A percentile compares a stretch with the other conserved stretches of the same genome.
These are phyloP conservation scores for Metarhizium rileyi DNA, from an alignment of 2,329 filamentous ascomycete genomes.

Conservation along the genomic window DNA sequence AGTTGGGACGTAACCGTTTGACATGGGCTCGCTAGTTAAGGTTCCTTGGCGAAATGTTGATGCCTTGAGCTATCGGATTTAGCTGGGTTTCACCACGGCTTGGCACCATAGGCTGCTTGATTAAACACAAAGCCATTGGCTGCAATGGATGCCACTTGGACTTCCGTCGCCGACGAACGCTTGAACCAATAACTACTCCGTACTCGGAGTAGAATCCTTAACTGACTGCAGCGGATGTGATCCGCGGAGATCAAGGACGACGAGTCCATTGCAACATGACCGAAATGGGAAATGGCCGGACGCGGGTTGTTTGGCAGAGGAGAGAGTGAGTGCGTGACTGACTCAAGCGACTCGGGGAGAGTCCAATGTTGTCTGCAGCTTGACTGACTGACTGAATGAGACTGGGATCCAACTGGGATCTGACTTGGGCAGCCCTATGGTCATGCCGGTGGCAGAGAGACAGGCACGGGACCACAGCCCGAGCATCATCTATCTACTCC, in stretches of 20 bases:
- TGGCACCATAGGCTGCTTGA: slow-evolving; percentile 19
- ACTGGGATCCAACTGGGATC: too few species aligned
- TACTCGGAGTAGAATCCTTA: not conserved
- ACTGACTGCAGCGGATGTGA: not conserved
- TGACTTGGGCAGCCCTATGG: too few species aligned
- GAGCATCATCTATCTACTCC: too few species aligned
- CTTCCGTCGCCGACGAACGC: not conserved
- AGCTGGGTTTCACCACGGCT: not conserved
- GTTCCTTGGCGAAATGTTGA: slow-evolving; percentile 13
- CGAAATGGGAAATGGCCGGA: slow-evolving; percentile 7
- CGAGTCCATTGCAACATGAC: not conserved
- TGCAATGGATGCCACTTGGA: not conserved
- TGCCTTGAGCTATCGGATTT: slow-evolving; percentile 16
- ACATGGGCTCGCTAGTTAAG: not conserved
- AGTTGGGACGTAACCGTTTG: not conserved
- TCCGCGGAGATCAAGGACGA: not conserved
- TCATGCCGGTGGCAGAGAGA: too few species aligned
- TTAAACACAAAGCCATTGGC: slow-evolving; percentile 17
- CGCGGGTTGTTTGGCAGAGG: not conserved
- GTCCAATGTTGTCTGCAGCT: too few species aligned
- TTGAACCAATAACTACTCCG: not conserved
- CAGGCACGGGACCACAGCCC: too few species aligned
- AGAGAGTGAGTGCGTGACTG: not conserved
- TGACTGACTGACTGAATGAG: too few species aligned
- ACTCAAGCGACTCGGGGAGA: not conserved